Conservation (phyloP, 805 yeast genomes). For the Saturnispora galanensis region DNA sequence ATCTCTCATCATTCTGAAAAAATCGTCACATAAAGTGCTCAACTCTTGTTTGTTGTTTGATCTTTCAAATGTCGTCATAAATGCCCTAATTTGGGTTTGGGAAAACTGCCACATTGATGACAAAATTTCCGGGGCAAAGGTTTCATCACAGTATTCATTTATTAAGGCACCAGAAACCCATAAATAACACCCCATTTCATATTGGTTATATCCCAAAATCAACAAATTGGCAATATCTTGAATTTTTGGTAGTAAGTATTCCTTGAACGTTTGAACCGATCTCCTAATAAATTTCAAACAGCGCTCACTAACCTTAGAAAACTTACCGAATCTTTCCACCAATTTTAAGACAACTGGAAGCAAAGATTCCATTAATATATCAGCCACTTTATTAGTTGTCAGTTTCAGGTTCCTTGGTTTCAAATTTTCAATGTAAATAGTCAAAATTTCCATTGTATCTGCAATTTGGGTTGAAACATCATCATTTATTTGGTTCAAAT, state of each 20-base stretch:
- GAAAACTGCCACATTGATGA: slow-evolving; percentile 59
- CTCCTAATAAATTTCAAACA: slow-evolving; percentile 57
- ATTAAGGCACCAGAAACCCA: slow-evolving; percentile 84
- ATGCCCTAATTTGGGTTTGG: slow-evolving; percentile 50
- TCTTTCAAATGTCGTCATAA: slow-evolving; percentile 32
- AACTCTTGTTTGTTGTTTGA: slow-evolving; percentile 19
- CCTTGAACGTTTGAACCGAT: slow-evolving; percentile 52
- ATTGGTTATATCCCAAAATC: slow-evolving; percentile 58
- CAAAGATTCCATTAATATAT: slow-evolving; percentile 38
- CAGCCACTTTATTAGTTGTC: slow-evolving; percentile 28
- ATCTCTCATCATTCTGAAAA: slow-evolving; percentile 70
- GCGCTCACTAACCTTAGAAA: slow-evolving; percentile 63
- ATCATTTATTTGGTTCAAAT: slow-evolving; percentile 21
- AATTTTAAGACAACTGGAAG: slow-evolving; percentile 50
- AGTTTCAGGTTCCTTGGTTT: slow-evolving; percentile 35
- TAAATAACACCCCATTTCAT: slow-evolving; percentile 70
- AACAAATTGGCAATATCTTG: slow-evolving; percentile 57
- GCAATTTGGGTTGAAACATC: slow-evolving; percentile 42
- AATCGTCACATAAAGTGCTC: slow-evolving; percentile 73
- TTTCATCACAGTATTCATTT: slow-evolving; percentile 56
- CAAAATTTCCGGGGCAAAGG: slow-evolving; percentile 21
- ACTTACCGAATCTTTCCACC: slow-evolving; percentile 45
- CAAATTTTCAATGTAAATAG: slow-evolving; percentile 49
- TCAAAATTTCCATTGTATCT: slow-evolving; percentile 62
- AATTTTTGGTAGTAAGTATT: slow-evolving; percentile 48